A percentile compares a stretch with the other conserved stretches of the same genome.
These are phyloP conservation scores for Syzygium syzygioides DNA, from an alignment of 441 rosid species.

Conservation along the genomic window DNA sequence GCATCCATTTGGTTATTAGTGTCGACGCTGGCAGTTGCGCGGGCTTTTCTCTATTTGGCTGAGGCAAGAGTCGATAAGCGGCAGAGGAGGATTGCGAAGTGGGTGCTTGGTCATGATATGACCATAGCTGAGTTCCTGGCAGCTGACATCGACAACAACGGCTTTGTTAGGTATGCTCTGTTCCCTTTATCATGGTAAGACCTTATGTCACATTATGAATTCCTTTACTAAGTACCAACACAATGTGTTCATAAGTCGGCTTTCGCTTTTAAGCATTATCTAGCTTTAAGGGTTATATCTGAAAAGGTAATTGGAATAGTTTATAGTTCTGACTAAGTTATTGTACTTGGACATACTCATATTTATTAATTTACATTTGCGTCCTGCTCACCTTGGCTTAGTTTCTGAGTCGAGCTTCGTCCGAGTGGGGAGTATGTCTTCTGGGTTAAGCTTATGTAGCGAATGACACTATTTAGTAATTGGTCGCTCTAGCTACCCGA, in stretches of 20 bases:
- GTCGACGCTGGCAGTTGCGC: slow-evolving; percentile 8
- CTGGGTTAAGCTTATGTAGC: neutral
- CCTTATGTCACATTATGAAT: neutral
- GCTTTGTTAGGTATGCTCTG: slow-evolving; percentile 7
- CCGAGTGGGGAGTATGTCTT: neutral
- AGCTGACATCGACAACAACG: slow-evolving; percentile 8
- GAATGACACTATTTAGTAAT: neutral
- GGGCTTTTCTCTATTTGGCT: slow-evolving; percentile 11
- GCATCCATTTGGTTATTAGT: slow-evolving; percentile 12
- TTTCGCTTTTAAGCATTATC: neutral
- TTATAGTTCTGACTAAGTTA: neutral
- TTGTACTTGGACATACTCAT: neutral
- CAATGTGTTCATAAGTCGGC: neutral
- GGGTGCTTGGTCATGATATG: slow-evolving; percentile 16
- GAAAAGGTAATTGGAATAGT: neutral
- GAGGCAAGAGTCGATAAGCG: slow-evolving; percentile 16
- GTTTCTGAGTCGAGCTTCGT: neutral
- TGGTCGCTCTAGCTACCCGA: neutral
- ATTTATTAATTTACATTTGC: neutral
- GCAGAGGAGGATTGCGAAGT: slow-evolving; percentile 13
- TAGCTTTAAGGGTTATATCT: neutral
- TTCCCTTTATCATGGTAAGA: neutral
- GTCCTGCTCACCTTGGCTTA: neutral
- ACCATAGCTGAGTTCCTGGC: slow-evolving; percentile 9
- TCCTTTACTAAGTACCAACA: neutral